Evolutionary conservation across 129 eudicot genomes (phyloP), one percentile per base, ranked within the genome.

Genomic region (Pulicaria dysenterica): DNA sequence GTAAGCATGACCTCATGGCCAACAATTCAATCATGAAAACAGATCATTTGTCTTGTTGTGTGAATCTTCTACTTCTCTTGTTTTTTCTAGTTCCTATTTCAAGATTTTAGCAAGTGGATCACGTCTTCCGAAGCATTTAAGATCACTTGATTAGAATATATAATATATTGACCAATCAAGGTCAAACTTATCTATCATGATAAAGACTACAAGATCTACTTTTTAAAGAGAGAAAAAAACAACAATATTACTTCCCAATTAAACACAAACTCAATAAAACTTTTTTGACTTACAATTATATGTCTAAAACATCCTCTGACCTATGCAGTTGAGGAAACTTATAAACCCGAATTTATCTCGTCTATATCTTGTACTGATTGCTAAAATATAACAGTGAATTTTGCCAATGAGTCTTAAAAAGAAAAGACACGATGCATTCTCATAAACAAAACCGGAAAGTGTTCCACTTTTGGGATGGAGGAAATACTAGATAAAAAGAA

Each of bases 1-100:
- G 72, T 51, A 78, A 78, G 67, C 67, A 53, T 70, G 77, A 69
- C 72, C 44, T 49, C 72, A 77, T 9, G 53, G 64, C 31, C 56
- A 11, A 58, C 16, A 14, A n/a, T 10, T 60, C 6, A 5, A 49
- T 60, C 13, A 24, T 65, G 73, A 75, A 64, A 74, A 64, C 66
- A 24, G 64, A 60, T 42, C 16, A 8, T 41, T 64, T 77, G 68
- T 36, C 44, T 24, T 46, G 2, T 15, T 67, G 61, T 67, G 47
- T 15, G 44, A 57, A 53, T 60, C 74, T 77, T 68, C 68, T 37
- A 69, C 56, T 49, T 39, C 42, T 42, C 40, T 66, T 58, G 47
- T 47, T 39, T 58, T 58, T 47, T 58, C 17, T 50, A 15, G 56
- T 58, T 48, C 19, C 43, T 1, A 47, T 16, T 58, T 31, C 17